Base-by-base conservation (phyloP, 371 early-diverging fungal species). In the Coemansia sp. region DNA sequence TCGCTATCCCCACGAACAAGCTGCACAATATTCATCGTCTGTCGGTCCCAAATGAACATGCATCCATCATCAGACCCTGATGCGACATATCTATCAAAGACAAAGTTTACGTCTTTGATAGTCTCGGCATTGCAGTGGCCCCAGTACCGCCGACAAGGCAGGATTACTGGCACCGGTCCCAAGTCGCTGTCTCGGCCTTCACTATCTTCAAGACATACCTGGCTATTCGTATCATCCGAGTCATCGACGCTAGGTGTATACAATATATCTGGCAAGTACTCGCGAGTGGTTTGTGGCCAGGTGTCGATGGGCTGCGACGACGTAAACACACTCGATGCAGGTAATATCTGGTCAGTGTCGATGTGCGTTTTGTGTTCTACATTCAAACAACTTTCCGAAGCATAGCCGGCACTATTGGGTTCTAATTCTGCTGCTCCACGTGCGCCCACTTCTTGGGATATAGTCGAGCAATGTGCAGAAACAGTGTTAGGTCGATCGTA, bases 21-120 rank as follows among this genome's bases (percentile, higher is more conserved):
- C 60, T 90, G 88, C 3, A 91, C 75, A 9, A 93, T 71, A 23
- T 81, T 80, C 62, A 83, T 81, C 1, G 88, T 84, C 52, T 74
- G 67, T 69, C 88, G 88, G 68, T 89, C 86, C 93, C 93, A 94
- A 57, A 93, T 77, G 69, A 88, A 91, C 6, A 89, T 64, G 25
- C 84, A 81, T 2, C 93, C 92, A 67, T 90, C 92, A 65, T 94
- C 94, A 1, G 89, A 89, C 0, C 94, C 94, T 2, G 90, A 90
- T 40, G 89, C 85, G 30, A 94, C 79, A 61, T 88, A 92, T 61
- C 86, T 86, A 62, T 87, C 89, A 42, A 86, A 72, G 69, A 86
- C 86, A 75, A 92, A 92, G 64, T 87, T 89, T 23, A 89, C 90
- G 59, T 93, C 94, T 75, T 94, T 94, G 51, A 90, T 79, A 0